Evolutionary conservation across 148 eudicot genomes (phyloP), one percentile per base, ranked within the genome.

Genomic region (Arctostaphylos glauca): DNA sequence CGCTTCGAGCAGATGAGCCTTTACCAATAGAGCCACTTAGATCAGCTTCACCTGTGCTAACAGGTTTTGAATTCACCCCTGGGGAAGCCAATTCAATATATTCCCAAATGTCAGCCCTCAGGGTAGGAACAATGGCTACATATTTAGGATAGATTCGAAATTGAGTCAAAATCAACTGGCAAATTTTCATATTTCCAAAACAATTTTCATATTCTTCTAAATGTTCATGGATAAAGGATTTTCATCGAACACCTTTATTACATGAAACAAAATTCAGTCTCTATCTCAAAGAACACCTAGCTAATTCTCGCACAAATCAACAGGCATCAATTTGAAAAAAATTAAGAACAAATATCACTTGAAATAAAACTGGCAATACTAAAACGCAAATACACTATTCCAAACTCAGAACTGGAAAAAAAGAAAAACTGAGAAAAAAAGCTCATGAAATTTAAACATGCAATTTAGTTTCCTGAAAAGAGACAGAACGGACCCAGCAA

Each of bases 1-100:
- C 98, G 7, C 92, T 95, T 79, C 95, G 88, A 5, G n/a, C 81
- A 13, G 82, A 91, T 54, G 93, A 92, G 41, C 84, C 83, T 87
- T 91, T 94, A 76, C 90, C 82, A 59, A 89, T 85, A 4, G 91
- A 81, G 84, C 83, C 74, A 47, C 86, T 89, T 44, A 46, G 78
- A 87, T 86, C 88, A 58, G 84, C 88, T 31, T 86, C 93, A 84
- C 90, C 92, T 19, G 86, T 46, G 85, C 90, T 87, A 50, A 62
- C 90, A 83, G 82, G 56, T 79, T 85, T 90, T 4, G 94, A 89
- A 84, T 85, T 87, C 74, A 59, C 75, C 84, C 97, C 97, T 92
- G 88, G 85, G 76, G 23, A 85, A 81, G 82, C 62, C 55, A 71
- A 74, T 25, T n/a, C 10, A 66, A 25, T 25, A 66, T 66, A 66